Base-by-base conservation (phyloP, 2,329 filamentous ascomycete genomes). In the Scedosporium dehoogii region DNA sequence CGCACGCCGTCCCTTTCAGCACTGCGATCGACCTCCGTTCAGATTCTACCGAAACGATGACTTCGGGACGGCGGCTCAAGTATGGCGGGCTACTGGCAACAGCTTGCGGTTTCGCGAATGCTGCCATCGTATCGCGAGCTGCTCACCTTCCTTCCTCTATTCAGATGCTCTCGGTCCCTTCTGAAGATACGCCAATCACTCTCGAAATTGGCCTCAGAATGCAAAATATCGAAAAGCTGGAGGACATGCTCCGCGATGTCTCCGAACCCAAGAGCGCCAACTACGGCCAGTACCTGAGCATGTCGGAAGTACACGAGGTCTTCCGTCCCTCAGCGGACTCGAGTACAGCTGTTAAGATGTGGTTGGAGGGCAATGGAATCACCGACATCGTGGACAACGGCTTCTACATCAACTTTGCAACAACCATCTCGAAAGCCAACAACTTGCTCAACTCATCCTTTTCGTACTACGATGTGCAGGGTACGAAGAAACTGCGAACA, bases 361-460 rank as follows among this genome's bases (percentile, higher is more conserved):
- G 69, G 69, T 64, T 70, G 25, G 51, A 33, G 46, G 25, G 27
- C 21, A 42, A 61, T 14, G 65, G 64, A 5, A 63, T 65, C 58
- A 62, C 58, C 25, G 60, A 62, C 16, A 51, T 38, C 44, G 62
- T 33, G 5, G 66, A 68, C 38, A 55, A 61, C 25, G 68, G 65
- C 14, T 64, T 60, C 58, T 68, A 67, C 61, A 64, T 77, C 61
- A 72, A 69, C 63, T 74, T 77, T 65, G 66, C 67, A 3, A 73
- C 75, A 9, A 73, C 69, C 5, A 71, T 77, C 16, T 68, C 67
- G 38, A 71, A 67, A 2, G 72, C 73, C 4, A 75, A 76, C 67
- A 69, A 70, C 60, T 68, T 80, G 63, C 72, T 80, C 23, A 69
- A 73, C 44, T 74, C 78, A n/a, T 67, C 68, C n/a, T 80, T 79